Evolutionary conservation across 2,329 filamentous ascomycete genomes (phyloP).

Genomic region (Cryphonectria carpinicola): DNA sequence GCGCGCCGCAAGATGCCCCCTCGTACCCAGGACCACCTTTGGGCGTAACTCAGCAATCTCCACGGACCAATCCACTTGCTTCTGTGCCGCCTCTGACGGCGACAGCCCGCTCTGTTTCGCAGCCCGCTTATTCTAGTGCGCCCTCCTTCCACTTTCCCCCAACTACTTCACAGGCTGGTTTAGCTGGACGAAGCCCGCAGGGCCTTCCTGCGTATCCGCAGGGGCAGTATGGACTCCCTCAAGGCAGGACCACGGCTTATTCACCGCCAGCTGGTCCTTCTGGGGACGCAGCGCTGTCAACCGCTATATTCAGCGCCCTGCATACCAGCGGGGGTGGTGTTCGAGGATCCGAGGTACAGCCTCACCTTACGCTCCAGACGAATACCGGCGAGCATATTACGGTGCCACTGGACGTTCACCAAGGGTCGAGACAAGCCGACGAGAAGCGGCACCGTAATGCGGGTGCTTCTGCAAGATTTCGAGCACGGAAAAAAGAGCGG

Average conservation of each 20-base stretch:
- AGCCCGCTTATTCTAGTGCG: slow-evolving; percentile 27
- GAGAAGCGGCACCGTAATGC: slow-evolving; percentile 87
- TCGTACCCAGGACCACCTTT: slow-evolving; percentile 31
- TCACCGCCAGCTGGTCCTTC: slow-evolving; percentile 18
- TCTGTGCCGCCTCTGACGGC: slow-evolving; percentile 20
- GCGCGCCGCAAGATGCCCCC: slow-evolving; percentile 31
- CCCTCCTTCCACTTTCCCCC: slow-evolving; percentile 20
- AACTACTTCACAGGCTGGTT: slow-evolving; percentile 11
- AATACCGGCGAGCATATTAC: slow-evolving; percentile 48
- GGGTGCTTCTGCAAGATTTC: slow-evolving; percentile 81
- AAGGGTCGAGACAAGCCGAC: slow-evolving; percentile 80
- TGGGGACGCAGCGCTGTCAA: slow-evolving; percentile 24
- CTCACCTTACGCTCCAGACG: slow-evolving; percentile 29
- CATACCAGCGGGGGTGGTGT: slow-evolving; percentile 19
- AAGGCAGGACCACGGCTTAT: slow-evolving; percentile 18
- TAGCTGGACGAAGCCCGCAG: slow-evolving; percentile 22
- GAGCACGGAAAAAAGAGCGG: slow-evolving; percentile 80
- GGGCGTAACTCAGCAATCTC: slow-evolving; percentile 21
- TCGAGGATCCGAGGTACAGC: slow-evolving; percentile 27
- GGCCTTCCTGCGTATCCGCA: slow-evolving; percentile 24
- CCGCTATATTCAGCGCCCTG: slow-evolving; percentile 28
- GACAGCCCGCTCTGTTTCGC: slow-evolving; percentile 31
- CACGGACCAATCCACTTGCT: slow-evolving; percentile 14
- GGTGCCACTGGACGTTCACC: slow-evolving; percentile 77
- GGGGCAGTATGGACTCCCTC: slow-evolving; percentile 26